Evolutionary conservation across 371 early-diverging fungal species (phyloP).

Genomic region (Rhizopus delemar): DNA sequence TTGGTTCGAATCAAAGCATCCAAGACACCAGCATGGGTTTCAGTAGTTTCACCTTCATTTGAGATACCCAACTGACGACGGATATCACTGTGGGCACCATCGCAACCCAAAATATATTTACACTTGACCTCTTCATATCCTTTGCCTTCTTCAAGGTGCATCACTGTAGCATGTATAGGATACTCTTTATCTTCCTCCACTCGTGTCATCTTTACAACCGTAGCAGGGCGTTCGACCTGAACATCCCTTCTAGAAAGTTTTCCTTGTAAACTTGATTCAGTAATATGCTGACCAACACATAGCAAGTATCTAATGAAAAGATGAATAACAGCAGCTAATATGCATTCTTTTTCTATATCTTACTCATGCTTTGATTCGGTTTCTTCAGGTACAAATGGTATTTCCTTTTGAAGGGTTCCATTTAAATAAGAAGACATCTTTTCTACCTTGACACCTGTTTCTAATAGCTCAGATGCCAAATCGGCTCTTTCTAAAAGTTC

Average conservation of each 20-base stretch:
- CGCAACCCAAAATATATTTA: slow-evolving; percentile 46
- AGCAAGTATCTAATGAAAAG: slow-evolving; percentile 32
- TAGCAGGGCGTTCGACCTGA: slow-evolving; percentile 46
- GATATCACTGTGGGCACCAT: slow-evolving; percentile 51
- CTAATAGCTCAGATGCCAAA: slow-evolving; percentile 33
- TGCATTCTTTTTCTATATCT: slow-evolving; percentile 5
- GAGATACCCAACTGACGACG: slow-evolving; percentile 37
- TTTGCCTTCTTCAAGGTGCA: slow-evolving; percentile 37
- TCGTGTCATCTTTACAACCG: slow-evolving; percentile 30
- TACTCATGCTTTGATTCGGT: slow-evolving; percentile 49
- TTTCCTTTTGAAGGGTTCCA: slow-evolving; percentile 31
- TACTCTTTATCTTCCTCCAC: slow-evolving; percentile 18
- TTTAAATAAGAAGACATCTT: slow-evolving; percentile 42
- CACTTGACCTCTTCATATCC: slow-evolving; percentile 38
- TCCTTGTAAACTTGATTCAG: slow-evolving; percentile 42
- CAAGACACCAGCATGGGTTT: slow-evolving; percentile 46
- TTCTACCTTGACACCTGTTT: slow-evolving; percentile 47
- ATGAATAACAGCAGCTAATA: not conserved
- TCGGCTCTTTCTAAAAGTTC: slow-evolving; percentile 42
- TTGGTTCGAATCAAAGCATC: slow-evolving; percentile 52
- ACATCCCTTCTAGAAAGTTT: slow-evolving; percentile 33
- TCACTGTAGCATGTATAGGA: slow-evolving; percentile 38
- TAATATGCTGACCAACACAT: slow-evolving; percentile 53
- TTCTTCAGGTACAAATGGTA: slow-evolving; percentile 48
- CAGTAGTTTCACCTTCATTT: slow-evolving; percentile 44